phyloP scores from a whole-genome alignment of 352 stramenopile species.

The Saprolegnia parasitica region DNA sequence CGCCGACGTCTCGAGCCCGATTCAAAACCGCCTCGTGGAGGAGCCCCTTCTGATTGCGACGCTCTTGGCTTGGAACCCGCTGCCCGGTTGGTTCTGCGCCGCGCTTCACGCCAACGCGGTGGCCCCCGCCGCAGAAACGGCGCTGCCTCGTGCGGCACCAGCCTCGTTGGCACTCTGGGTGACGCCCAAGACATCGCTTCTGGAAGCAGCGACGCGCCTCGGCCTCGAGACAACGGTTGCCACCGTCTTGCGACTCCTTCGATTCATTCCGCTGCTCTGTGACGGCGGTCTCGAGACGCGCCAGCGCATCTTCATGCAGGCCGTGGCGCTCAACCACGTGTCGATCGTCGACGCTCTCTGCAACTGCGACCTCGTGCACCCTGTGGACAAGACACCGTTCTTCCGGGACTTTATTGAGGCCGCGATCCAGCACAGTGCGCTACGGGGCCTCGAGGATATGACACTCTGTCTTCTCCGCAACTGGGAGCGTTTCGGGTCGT shows the following conservation, averaged over 20 bases:
- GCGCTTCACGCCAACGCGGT: conserved; percentile 32
- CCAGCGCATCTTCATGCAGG: conserved; percentile 51
- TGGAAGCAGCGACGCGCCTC: conserved; percentile 33
- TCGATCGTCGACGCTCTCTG: conserved; percentile 46
- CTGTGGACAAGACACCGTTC: conserved; percentile 29
- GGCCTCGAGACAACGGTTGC: conserved; percentile 29
- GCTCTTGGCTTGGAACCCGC: conserved; percentile 47
- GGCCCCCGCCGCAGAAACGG: conserved; percentile 34
- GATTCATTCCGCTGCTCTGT: conserved; percentile 4
- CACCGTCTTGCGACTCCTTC: conserved; percentile 20
- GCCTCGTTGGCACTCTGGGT: conserved; percentile 29
- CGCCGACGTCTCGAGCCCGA: conserved; percentile 1
- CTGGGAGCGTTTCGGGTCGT: conserved; percentile 36
- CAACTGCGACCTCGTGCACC: background rate
- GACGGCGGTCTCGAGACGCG: conserved; percentile 39
- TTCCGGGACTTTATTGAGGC: conserved; percentile 59
- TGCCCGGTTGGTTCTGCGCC: conserved; percentile 54
- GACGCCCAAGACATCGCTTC: conserved; percentile 31
- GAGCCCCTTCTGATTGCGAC: conserved; percentile 33
- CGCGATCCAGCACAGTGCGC: conserved; percentile 50
- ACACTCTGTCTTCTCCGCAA: conserved; percentile 47
- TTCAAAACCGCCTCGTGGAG: background rate
- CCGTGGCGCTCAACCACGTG: conserved; percentile 55
- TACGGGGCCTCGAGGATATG: conserved; percentile 60
- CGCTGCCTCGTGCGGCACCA: conserved; percentile 20